Evolutionary conservation across 2,329 filamentous ascomycete genomes (phyloP), one percentile per base, ranked within the genome.

Genomic region (Colletotrichum gigasporum): DNA sequence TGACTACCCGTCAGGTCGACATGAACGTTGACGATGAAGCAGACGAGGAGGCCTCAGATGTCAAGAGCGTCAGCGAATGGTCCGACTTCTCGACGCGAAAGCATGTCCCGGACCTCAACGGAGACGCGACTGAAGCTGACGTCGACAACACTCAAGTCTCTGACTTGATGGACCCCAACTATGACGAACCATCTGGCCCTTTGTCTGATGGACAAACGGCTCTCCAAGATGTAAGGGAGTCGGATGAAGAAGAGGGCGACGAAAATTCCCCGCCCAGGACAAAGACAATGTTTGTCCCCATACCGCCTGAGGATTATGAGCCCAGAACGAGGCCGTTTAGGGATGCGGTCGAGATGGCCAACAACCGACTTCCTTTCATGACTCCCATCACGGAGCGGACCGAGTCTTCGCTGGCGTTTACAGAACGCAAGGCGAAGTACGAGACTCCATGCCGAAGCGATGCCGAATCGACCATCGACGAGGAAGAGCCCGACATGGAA

Each of bases 321-420:
- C 88, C 92, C 44, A 91, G 93, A 16, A 91, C 86, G 60, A 86
- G 90, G 48, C 91, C 92, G 63, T 97, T 91, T 83, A 90, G 94
- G 73, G 92, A 97, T 76, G 88, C 93, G 73, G 86, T 81, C 34
- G 86, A 94, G 75, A 85, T 90, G 76, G 93, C 94, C 64, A 96
- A 97, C 72, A 97, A 94, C 77, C 90, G 94, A 57, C 83, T 98
- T 9, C 96, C 95, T 3, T 99, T 98, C 76, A 98, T 99, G 96
- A 99, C 96, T 0, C 96, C 96, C 2, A 99, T 99, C 69, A 95
- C 96, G 1, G 96, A 99, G 77, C 90, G 93, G 71, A 99, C 96
- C 0, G 96, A 99, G 77, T 91, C 90, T 10, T 97, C 94, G 1
- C 80, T 98, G 5, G 90, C 68, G 50, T 57, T 68, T 44, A 68